A percentile compares a stretch with the other conserved stretches of the same genome.
These are phyloP conservation scores for Sphaerulina populicola DNA, from an alignment of 2,329 filamentous ascomycete genomes.

Conservation along the genomic window DNA sequence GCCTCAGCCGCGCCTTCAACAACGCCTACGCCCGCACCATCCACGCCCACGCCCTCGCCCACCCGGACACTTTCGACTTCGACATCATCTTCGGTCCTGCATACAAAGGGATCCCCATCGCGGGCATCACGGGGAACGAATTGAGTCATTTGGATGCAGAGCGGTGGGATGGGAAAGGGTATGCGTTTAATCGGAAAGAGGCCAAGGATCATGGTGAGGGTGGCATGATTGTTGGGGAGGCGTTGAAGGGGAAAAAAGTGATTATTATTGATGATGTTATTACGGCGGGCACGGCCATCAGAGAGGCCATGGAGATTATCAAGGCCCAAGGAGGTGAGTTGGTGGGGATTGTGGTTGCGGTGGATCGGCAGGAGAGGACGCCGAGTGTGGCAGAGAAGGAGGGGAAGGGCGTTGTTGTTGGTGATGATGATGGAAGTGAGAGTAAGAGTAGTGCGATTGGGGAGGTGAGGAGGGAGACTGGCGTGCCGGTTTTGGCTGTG, in stretches of 20 bases:
- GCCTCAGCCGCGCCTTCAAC: slow-evolving; percentile 67
- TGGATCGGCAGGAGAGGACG: slow-evolving; percentile 80
- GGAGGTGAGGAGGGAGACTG: slow-evolving; percentile 72
- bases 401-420: slow-evolving; percentile 22
- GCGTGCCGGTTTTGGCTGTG: slow-evolving; percentile 75
- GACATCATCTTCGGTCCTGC: slow-evolving; percentile 90
- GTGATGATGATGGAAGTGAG: slow-evolving; percentile 51
- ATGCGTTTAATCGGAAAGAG: slow-evolving; percentile 93
- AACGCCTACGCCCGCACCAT: slow-evolving; percentile 67
- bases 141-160: slow-evolving; percentile 60
- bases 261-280: slow-evolving; percentile 96
- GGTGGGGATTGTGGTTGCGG: slow-evolving; percentile 77
- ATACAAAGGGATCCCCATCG: slow-evolving; percentile 95
- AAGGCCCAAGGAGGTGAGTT: slow-evolving; percentile 73
- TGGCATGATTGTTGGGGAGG: slow-evolving; percentile 81
- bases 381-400: slow-evolving; percentile 43
- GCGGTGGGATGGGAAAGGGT: slow-evolving; percentile 63
- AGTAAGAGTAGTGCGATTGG: slow-evolving; percentile 73
- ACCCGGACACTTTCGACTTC: slow-evolving; percentile 47
- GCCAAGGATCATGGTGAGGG: slow-evolving; percentile 94
- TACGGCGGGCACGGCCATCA: slow-evolving; percentile 86
- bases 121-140: slow-evolving; percentile 65
- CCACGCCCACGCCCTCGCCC: slow-evolving; percentile 37
- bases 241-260: slow-evolving; percentile 73
- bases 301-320: slow-evolving; percentile 87